Conservation (phyloP, 2,329 filamentous ascomycete genomes). For the Trichoderma polysporum region DNA sequence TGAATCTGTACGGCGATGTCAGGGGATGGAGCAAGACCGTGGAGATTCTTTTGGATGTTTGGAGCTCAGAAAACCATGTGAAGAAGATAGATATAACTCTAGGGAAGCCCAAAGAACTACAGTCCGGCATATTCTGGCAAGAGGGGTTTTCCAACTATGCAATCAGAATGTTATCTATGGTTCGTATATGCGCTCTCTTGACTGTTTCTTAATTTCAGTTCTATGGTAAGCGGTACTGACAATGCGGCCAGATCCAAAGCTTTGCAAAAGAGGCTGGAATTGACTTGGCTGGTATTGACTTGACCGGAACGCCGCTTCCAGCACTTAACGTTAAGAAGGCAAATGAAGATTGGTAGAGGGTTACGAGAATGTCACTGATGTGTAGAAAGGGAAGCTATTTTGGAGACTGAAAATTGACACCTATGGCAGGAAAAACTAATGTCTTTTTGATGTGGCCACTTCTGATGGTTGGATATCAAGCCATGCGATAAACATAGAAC, state of each 20-base stretch:
- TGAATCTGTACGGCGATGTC: not conserved
- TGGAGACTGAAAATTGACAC: not conserved
- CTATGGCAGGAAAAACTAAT: not conserved
- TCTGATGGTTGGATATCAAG: too few species aligned
- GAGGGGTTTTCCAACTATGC: not conserved
- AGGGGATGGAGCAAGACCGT: not conserved
- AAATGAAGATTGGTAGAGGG: not conserved
- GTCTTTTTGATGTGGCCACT: not conserved
- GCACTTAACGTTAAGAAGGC: not conserved
- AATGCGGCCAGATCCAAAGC: not conserved
- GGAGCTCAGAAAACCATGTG: not conserved
- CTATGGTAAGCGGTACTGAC: not conserved
- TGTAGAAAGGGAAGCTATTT: not conserved
- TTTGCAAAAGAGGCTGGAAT: not conserved
- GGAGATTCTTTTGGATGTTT: not conserved
- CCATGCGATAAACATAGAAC: too few species aligned
- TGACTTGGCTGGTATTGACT: not conserved
- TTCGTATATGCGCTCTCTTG: not conserved
- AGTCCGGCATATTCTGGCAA: not conserved
- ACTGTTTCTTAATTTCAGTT: not conserved
- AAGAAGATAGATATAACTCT: not conserved
- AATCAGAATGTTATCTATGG: not conserved
- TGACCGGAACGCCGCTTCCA: not conserved
- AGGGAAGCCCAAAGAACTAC: not conserved
- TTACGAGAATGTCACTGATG: not conserved